phyloP scores from a whole-genome alignment of 495 filamentous ascomycete species.

The Penicillium fimorum region DNA sequence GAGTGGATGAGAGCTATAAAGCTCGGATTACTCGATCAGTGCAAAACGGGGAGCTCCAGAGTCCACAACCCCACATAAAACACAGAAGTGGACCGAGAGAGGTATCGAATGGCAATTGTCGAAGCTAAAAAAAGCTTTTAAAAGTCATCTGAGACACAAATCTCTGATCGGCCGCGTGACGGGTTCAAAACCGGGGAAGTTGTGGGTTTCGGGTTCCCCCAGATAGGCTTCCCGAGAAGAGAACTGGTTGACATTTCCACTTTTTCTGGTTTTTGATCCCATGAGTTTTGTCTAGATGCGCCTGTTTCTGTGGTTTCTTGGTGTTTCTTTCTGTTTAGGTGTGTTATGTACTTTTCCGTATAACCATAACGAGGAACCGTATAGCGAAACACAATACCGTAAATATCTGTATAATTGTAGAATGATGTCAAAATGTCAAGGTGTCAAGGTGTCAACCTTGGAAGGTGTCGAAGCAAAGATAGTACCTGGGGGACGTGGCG shows the following conservation, averaged over 20 bases:
- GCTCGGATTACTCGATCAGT: conserved; percentile 28
- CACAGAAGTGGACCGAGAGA: background rate
- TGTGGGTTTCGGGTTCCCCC: conserved; percentile 24
- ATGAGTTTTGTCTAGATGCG: conserved; percentile 5
- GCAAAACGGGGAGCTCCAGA: background rate
- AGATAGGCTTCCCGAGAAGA: conserved; percentile 29
- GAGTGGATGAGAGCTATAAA: too few relatives aligned
- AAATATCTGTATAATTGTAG: background rate
- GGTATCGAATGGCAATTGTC: background rate
- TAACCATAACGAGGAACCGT: conserved; percentile 26
- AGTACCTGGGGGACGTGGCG: background rate
- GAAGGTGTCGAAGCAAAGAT: background rate
- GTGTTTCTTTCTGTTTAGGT: conserved; percentile 8
- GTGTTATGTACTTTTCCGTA: conserved; percentile 21
- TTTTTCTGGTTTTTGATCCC: background rate
- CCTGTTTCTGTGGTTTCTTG: background rate
- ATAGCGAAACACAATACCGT: conserved; percentile 23
- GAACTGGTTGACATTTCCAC: conserved; percentile 4
- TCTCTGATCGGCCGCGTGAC: conserved; percentile 23
- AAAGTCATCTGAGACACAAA: conserved; percentile 16
- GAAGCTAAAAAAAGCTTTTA: conserved; percentile 2
- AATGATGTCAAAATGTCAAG: background rate
- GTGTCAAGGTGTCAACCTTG: background rate
- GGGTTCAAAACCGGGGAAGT: conserved; percentile 2
- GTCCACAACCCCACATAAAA: background rate